These are phyloP conservation scores for Passiflora organensis DNA, from an alignment of 345 rosid species.

Conservation along the genomic window DNA sequence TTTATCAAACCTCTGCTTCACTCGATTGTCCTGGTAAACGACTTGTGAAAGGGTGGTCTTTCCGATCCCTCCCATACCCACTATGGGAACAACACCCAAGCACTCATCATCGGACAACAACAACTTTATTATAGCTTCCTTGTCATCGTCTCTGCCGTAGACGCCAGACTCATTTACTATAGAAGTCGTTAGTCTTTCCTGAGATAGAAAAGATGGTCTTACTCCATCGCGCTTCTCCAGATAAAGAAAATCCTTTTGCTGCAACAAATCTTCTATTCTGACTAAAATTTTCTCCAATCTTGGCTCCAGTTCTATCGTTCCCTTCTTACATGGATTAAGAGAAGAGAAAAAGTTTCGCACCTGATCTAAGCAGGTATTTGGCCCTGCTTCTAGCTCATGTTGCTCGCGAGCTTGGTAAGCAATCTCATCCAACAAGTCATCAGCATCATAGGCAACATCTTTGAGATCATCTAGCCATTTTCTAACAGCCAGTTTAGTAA, in stretches of 20 bases:
- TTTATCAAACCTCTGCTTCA: not conserved
- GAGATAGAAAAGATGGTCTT: not conserved
- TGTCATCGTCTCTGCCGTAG: constrained; percentile 26
- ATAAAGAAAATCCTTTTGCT: constrained; percentile 19
- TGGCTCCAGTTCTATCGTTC: too few relatives aligned
- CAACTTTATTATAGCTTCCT: constrained; percentile 8
- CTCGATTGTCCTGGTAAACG: constrained; percentile 14
- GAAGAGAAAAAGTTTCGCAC: too few relatives aligned
- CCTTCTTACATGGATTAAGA: too few relatives aligned
- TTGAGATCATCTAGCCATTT: too few relatives aligned
- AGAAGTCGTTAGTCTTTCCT: constrained; percentile 18
- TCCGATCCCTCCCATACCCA: constrained; percentile 15
- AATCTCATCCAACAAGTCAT: too few relatives aligned
- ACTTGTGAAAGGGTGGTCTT: constrained; percentile 17
- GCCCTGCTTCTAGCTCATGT: too few relatives aligned
- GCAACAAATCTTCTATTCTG: constrained; percentile 13
- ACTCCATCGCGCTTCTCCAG: constrained; percentile 10
- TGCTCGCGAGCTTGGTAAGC: too few relatives aligned
- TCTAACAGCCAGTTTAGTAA: too few relatives aligned
- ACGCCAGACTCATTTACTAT: constrained; percentile 21
- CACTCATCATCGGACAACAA: not conserved
- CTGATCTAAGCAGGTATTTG: too few relatives aligned
- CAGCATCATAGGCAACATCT: too few relatives aligned
- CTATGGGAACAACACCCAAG: constrained; percentile 21
- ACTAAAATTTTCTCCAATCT: constrained; percentile 9